phyloP scores from a whole-genome alignment of 108 stramenopile genomes.

The Aureococcus anophagefferens region DNA sequence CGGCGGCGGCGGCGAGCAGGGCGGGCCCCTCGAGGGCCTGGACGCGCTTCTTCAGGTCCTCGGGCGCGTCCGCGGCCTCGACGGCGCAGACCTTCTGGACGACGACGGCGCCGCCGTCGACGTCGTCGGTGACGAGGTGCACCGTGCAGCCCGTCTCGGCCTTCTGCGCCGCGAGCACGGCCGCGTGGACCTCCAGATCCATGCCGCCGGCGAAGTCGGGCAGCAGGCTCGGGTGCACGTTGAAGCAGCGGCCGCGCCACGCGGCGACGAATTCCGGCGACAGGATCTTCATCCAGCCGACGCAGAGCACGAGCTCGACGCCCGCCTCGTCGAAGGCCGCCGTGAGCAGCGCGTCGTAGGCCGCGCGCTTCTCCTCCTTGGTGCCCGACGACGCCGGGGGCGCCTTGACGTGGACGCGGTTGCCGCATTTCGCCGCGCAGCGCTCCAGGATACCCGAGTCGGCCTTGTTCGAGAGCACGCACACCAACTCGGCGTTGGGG shows the following conservation, averaged over 20 bases:
- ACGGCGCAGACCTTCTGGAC: slow-evolving; percentile 70
- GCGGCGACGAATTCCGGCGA: slow-evolving; percentile 69
- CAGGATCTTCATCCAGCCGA: slow-evolving; percentile 99
- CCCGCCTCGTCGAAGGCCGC: slow-evolving; percentile 72
- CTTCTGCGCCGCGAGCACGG: slow-evolving; percentile 85
- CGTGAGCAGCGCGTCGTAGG: slow-evolving; percentile 85
- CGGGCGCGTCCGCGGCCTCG: slow-evolving; percentile 74
- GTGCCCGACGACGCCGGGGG: too few relatives aligned
- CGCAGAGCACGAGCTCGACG: slow-evolving; percentile 79
- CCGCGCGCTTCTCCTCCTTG: slow-evolving; percentile 54
- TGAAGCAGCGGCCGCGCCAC: slow-evolving; percentile 84
- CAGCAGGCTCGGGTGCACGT: slow-evolving; percentile 97
- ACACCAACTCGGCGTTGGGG: slow-evolving; percentile 77
- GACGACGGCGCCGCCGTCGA: slow-evolving; percentile 91
- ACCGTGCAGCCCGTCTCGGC: slow-evolving; percentile 90
- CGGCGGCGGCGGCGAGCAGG: slow-evolving; percentile 82
- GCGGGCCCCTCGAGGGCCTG: slow-evolving; percentile 89
- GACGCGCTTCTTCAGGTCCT: slow-evolving; percentile 84
- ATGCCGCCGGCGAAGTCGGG: slow-evolving; percentile 97
- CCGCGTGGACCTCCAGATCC: slow-evolving; percentile 94
- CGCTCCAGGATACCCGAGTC: slow-evolving; percentile 75
- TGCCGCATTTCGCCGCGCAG: slow-evolving; percentile 71
- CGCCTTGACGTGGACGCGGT: slow-evolving; percentile 61
- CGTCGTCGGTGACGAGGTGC: slow-evolving; percentile 89
- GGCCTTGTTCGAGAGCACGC: slow-evolving; percentile 78